These are phyloP conservation scores for Sedum album DNA, from an alignment of 164 flowering plant species.

Conservation along the genomic window DNA sequence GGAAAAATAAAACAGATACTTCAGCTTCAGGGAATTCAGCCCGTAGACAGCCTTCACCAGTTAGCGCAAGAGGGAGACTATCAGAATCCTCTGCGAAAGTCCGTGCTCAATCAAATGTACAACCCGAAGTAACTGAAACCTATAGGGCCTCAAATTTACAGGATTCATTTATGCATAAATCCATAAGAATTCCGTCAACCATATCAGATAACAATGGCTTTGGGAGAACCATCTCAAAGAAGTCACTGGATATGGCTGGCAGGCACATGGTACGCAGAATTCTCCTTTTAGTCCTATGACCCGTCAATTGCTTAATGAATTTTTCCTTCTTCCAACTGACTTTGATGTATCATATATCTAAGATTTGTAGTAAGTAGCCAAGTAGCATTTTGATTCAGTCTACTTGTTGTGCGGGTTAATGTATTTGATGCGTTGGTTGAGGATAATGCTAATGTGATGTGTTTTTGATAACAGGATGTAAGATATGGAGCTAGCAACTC, in stretches of 20 bases:
- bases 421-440: neutral
- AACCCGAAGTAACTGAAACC: constrained; percentile 34
- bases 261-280: constrained; percentile 71
- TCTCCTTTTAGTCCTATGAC: neutral
- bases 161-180: constrained; percentile 41
- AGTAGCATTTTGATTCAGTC: neutral
- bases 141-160: constrained; percentile 28
- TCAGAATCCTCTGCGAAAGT: constrained; percentile 41
- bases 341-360: too few species aligned
- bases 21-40: neutral
- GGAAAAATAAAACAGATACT: neutral
- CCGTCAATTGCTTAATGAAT: too few species aligned
- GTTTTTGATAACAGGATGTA: constrained; percentile 55
- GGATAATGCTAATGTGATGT: neutral
- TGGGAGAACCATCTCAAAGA: constrained; percentile 89
- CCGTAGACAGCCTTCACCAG: neutral
- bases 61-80: neutral
- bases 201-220: constrained; percentile 59
- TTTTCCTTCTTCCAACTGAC: neutral
- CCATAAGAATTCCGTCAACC: constrained; percentile 38
- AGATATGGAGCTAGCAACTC: constrained; percentile 45
- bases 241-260: constrained; percentile 93
- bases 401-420: neutral
- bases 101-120: constrained; percentile 42
- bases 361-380: neutral